phyloP scores from a whole-genome alignment of 768 basidiomycete species.

The Tulasnella sp. region DNA sequence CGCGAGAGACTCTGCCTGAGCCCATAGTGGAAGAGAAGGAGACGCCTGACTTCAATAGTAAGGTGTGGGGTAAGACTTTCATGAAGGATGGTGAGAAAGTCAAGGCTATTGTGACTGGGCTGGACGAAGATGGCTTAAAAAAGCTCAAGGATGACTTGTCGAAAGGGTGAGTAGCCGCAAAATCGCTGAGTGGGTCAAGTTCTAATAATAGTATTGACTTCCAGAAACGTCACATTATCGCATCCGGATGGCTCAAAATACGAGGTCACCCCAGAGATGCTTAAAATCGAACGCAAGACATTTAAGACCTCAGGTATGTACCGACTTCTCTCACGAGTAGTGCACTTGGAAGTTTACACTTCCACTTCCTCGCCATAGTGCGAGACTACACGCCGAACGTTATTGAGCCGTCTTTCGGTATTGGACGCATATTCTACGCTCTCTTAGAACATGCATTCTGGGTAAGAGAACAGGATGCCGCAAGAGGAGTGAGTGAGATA shows the following conservation, averaged over 20 bases:
- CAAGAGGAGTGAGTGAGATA: slow-evolving; percentile 56
- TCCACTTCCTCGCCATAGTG: slow-evolving; percentile 36
- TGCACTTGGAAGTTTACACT: not conserved
- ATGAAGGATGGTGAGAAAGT: slow-evolving; percentile 67
- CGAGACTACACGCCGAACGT: slow-evolving; percentile 96
- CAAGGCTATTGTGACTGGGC: slow-evolving; percentile 48
- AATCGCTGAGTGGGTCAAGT: not conserved
- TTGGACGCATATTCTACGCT: slow-evolving; percentile 89
- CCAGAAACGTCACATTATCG: slow-evolving; percentile 16
- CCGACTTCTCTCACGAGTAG: not conserved
- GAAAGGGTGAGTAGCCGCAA: slow-evolving; percentile 45
- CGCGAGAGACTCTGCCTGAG: slow-evolving; percentile 74
- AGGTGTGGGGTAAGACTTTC: slow-evolving; percentile 77
- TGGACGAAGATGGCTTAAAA: slow-evolving; percentile 55
- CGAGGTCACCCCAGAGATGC: slow-evolving; percentile 54
- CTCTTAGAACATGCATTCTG: slow-evolving; percentile 94
- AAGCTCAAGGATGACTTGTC: slow-evolving; percentile 59
- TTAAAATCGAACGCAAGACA: slow-evolving; percentile 72
- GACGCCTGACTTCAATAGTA: slow-evolving; percentile 75
- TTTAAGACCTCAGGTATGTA: slow-evolving; percentile 68
- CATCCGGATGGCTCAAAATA: slow-evolving; percentile 59
- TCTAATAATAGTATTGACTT: too few relatives aligned
- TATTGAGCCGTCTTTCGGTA: slow-evolving; percentile 96
- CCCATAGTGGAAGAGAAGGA: slow-evolving; percentile 74
- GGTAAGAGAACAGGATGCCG: slow-evolving; percentile 83